These are phyloP conservation scores for Exophiala dermatitidis DNA, from an alignment of 2,329 filamentous ascomycete genomes.

Conservation along the genomic window DNA sequence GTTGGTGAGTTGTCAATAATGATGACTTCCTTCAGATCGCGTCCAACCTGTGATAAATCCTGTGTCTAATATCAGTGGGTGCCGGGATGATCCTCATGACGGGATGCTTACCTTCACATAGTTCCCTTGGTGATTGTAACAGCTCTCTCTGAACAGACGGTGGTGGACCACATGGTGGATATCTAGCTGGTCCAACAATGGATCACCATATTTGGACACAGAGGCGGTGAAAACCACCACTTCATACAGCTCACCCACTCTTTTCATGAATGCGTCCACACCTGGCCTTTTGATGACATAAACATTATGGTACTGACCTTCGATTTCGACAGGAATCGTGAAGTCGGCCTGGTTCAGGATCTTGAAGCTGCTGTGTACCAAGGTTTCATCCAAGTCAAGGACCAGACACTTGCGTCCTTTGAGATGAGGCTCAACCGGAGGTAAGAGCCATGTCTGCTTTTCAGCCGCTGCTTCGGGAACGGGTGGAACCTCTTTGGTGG, in stretches of 20 bases:
- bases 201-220: slow-evolving; percentile 98
- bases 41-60: slow-evolving; percentile 92
- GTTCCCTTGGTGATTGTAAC: slow-evolving; percentile 98
- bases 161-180: slow-evolving; percentile 97
- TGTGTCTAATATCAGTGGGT: slow-evolving; percentile 28
- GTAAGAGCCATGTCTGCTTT: slow-evolving; percentile 65
- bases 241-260: slow-evolving; percentile 94
- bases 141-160: slow-evolving; percentile 92
- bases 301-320: slow-evolving; percentile 98
- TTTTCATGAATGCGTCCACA: slow-evolving; percentile 97
- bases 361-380: slow-evolving; percentile 99
- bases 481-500: slow-evolving; percentile 36
- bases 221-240: slow-evolving; percentile 98
- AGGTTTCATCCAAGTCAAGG: slow-evolving; percentile 88
- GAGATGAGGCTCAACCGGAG: slow-evolving; percentile 71
- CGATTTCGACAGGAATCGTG: slow-evolving; percentile 97
- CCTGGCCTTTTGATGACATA: slow-evolving; percentile 99
- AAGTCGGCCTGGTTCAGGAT: slow-evolving; percentile 97
- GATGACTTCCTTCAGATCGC: slow-evolving; percentile 93
- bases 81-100: background rate
- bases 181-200: slow-evolving; percentile 88
- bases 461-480: slow-evolving; percentile 38
- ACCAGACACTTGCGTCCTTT: slow-evolving; percentile 90
- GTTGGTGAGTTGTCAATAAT: slow-evolving; percentile 99
- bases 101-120: slow-evolving; percentile 67